A percentile compares a stretch with the other conserved stretches of the same genome.
Conservation (phyloP, 768 basidiomycete species). For the Termitomyces bulborhizus region DNA sequence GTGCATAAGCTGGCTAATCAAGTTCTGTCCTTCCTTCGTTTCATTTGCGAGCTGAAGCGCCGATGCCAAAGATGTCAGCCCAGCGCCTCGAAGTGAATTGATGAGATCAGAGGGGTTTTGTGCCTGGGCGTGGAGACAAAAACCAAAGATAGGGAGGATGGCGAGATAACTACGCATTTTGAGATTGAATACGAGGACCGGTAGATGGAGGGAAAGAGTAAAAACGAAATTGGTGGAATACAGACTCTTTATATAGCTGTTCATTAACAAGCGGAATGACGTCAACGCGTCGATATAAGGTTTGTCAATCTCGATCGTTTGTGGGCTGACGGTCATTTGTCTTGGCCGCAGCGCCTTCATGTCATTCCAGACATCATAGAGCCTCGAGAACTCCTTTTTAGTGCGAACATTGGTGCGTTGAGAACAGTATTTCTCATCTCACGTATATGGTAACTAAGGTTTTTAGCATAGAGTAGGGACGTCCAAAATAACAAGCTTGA, state of each 20-base stretch:
- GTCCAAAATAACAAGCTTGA: too few relatives aligned
- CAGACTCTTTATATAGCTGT: slow-evolving; percentile 6
- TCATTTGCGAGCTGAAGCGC: slow-evolving; percentile 3
- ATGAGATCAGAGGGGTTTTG: slow-evolving; percentile 10
- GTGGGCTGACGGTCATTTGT: not conserved
- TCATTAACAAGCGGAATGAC: slow-evolving; percentile 4
- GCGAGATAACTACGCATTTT: slow-evolving; percentile 5
- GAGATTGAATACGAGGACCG: not conserved
- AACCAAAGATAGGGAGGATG: not conserved
- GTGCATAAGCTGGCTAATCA: slow-evolving; percentile 7
- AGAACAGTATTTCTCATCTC: not conserved
- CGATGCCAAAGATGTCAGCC: slow-evolving; percentile 9
- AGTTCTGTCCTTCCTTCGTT: slow-evolving; percentile 8
- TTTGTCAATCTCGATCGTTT: not conserved
- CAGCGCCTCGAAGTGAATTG: slow-evolving; percentile 6
- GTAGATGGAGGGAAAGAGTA: not conserved
- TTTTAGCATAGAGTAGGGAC: too few relatives aligned
- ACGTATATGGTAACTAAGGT: too few relatives aligned
- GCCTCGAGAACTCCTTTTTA: not conserved
- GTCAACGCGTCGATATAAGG: slow-evolving; percentile 1
- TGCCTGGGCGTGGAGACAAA: slow-evolving; percentile 8
- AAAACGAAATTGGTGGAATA: not conserved
- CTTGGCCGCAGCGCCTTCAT: not conserved
- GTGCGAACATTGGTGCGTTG: not conserved
- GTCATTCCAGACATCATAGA: not conserved